Base-by-base conservation (phyloP, 129 eudicot genomes). In the Tanacetum coccineum region DNA sequence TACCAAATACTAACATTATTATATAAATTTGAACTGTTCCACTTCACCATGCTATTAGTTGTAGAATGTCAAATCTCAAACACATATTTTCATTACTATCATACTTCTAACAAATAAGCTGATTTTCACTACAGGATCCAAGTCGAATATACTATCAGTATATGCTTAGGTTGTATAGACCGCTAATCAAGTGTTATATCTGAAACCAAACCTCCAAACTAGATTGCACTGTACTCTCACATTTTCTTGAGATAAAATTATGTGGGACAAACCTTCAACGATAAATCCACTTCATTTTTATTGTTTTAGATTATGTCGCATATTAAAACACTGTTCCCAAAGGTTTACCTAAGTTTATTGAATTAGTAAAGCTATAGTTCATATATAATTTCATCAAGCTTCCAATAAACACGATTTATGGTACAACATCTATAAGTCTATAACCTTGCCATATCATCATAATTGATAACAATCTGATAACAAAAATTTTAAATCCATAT, bases 61-160 rank as follows among this genome's bases (percentile, higher is more conserved):
- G 25, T 28, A 39, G 13, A n/a, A 6, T 17, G 49, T n/a, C n/a
- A 48, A 61, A 62, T n/a, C 9, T 17, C 19, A 47, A 32, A 45
- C 40, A 45, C 32, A 21, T 4, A n/a, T 19, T 3, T 19, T 63
- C 54, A 59, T n/a, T 63, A 63, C 39, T 8, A 11, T 63, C 68
- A 59, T 63, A 63, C 39, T 7, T 63, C 54, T 22, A 63, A 17
- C 28, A 64, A 13, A n/a, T 12, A 22, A 49, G 25, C 17, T n/a
- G 28, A 25, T 49, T 65, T 22, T 19, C 48, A 65, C 7, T 28
- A 46, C 47, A 46, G 11, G 56, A 15, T 47, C 17, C 13, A 47
- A 47, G 14, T 64, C 44, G 40, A n/a, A 65, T 65, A 48, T 48
- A 47, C 25, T 1, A 66, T 66, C 47, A 65, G 56, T 66, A 13